A percentile compares a stretch with the other conserved stretches of the same genome.
phyloP scores from a whole-genome alignment of 371 early-diverging fungal species.

The Sporodiniella umbellata region DNA sequence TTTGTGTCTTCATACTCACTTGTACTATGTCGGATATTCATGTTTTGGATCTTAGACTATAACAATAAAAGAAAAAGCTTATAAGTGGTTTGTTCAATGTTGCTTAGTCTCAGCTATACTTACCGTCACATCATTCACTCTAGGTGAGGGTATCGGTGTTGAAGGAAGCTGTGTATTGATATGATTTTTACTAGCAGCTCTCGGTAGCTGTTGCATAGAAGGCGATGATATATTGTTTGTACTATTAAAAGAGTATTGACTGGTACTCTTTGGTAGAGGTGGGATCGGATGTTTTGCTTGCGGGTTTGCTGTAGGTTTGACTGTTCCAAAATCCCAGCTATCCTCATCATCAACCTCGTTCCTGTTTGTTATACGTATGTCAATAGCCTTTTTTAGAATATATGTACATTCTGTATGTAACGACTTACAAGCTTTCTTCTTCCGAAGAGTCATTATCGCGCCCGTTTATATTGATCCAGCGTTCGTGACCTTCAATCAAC shows the following conservation, averaged over 20 bases:
- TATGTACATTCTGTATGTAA: too few relatives aligned
- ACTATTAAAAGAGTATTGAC: constrained; percentile 26
- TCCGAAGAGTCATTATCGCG: constrained; percentile 58
- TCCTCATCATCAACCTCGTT: constrained; percentile 33
- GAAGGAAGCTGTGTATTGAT: constrained; percentile 8
- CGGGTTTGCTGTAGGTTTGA: constrained; percentile 36
- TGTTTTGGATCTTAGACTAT: constrained; percentile 18
- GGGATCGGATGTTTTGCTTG: constrained; percentile 22
- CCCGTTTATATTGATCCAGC: constrained; percentile 63
- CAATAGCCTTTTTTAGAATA: too few relatives aligned
- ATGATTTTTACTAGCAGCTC: constrained; percentile 19
- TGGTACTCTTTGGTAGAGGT: constrained; percentile 16
- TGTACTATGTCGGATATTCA: constrained; percentile 16
- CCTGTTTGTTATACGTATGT: too few relatives aligned
- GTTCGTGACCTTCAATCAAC: constrained; percentile 78
- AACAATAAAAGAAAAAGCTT: too few relatives aligned
- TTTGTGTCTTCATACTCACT: constrained; percentile 23
- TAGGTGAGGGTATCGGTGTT: constrained; percentile 7
- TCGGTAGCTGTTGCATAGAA: constrained; percentile 10
- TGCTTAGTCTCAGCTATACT: constrained; percentile 1
- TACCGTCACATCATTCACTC: constrained; percentile 23
- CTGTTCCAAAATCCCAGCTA: constrained; percentile 58
- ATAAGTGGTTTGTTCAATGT: too few relatives aligned
- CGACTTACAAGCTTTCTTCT: constrained; percentile 47
- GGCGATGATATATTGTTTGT: constrained; percentile 9